Evolutionary conservation across 2,329 filamentous ascomycete species (phyloP).

Genomic region (Orbilia quercus): DNA sequence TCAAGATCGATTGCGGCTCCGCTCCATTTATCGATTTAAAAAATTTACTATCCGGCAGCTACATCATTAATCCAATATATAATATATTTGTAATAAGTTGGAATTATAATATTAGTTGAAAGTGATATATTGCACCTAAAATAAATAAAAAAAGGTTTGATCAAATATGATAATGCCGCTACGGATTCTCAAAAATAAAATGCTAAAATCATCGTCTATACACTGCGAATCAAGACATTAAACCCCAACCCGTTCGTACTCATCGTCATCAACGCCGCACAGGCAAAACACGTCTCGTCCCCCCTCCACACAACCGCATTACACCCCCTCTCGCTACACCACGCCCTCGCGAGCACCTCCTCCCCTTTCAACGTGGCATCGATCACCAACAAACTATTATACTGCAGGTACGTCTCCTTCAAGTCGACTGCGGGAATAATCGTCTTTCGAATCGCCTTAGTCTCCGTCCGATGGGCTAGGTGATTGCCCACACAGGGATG

Average conservation of each 20-base stretch:
- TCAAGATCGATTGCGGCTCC: conserved; percentile 6
- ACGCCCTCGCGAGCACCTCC: conserved; percentile 52
- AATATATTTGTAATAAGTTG: too few species aligned
- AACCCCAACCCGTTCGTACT: conserved; percentile 52
- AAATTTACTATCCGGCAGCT: conserved; percentile 21
- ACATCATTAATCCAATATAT: too few species aligned
- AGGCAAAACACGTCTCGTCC: conserved; percentile 56
- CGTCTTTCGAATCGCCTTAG: conserved; percentile 52
- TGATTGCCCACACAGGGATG: conserved; percentile 54
- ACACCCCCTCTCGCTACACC: conserved; percentile 52
- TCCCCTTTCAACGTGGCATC: conserved; percentile 55
- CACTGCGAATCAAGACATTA: conserved; percentile 48
- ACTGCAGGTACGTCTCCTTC: conserved; percentile 53
- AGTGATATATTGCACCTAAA: conserved; percentile 5
- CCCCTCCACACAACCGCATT: conserved; percentile 55
- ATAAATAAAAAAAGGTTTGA: conserved; percentile 5
- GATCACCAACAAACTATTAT: conserved; percentile 51
- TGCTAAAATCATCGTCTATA: conserved; percentile 16
- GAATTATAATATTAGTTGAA: too few species aligned
- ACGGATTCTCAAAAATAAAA: neutral
- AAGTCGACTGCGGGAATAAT: conserved; percentile 47
- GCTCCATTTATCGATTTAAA: neutral
- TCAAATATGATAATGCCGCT: neutral
- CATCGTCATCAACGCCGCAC: conserved; percentile 56
- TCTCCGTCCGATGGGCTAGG: conserved; percentile 47